Conservation (phyloP, 129 eudicot genomes). For the Artemisia argyi region DNA sequence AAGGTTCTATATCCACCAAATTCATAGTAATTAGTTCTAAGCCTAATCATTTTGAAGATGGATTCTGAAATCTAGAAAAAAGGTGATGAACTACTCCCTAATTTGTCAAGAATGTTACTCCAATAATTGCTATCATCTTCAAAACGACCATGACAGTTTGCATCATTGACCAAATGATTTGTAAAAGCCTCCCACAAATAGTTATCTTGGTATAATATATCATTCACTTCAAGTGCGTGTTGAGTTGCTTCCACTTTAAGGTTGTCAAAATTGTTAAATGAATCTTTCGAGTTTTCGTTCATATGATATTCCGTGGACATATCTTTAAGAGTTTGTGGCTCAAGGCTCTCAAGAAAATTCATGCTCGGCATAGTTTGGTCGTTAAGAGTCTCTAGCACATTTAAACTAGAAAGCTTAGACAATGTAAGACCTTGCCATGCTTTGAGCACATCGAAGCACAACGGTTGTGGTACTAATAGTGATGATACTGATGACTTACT, state of each 20-base stretch:
- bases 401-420: constrained; percentile 8
- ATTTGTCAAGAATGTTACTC: constrained; percentile 37
- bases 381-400: not conserved
- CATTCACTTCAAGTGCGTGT: constrained; percentile 7
- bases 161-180: constrained; percentile 10
- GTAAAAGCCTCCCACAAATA: constrained; percentile 21
- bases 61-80: constrained; percentile 2
- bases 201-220: constrained; percentile 21
- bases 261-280: not conserved
- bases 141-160: constrained; percentile 16
- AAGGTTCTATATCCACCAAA: constrained; percentile 3
- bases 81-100: constrained; percentile 21
- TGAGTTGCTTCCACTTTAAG: constrained; percentile 15
- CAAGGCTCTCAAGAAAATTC: constrained; percentile 1
- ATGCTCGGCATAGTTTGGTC: not conserved
- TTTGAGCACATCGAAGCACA: constrained; percentile 35
- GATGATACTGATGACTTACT: constrained; percentile 8
- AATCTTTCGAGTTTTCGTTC: not conserved
- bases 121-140: constrained; percentile 39
- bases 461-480: constrained; percentile 16
- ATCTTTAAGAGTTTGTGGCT: not conserved
- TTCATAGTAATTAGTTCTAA: constrained; percentile 9
- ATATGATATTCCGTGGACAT: not conserved
- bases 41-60: constrained; percentile 6
- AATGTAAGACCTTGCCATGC: constrained; percentile 42